These are phyloP conservation scores for Ogataea hybrid DNA, from an alignment of 1,139 yeast genomes.

Conservation along the genomic window DNA sequence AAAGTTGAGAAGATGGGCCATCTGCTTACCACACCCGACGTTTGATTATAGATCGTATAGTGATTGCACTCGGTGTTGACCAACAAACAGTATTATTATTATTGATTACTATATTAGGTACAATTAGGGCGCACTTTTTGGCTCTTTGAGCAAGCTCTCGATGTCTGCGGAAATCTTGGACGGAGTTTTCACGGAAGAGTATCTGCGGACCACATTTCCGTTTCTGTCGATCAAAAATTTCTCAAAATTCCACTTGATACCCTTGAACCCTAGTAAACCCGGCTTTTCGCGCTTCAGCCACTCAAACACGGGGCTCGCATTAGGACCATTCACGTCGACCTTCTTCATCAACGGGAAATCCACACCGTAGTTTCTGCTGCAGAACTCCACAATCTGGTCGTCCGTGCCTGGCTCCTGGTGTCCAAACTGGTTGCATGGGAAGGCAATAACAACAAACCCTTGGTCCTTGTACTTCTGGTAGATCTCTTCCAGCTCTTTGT, in stretches of 20 bases:
- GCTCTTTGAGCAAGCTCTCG: slow-evolving; percentile 11
- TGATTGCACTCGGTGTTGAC: not conserved
- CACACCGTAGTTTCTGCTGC: slow-evolving; percentile 72
- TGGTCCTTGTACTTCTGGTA: slow-evolving; percentile 74
- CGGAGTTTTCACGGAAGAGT: slow-evolving; percentile 70
- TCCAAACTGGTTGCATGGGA: slow-evolving; percentile 93
- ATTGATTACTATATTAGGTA: not conserved
- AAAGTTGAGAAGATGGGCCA: slow-evolving; percentile 98
- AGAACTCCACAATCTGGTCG: slow-evolving; percentile 60
- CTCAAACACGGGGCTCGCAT: slow-evolving; percentile 77
- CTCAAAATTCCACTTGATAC: slow-evolving; percentile 94
- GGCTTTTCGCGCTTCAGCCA: slow-evolving; percentile 65
- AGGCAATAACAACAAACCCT: slow-evolving; percentile 80
- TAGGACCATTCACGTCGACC: slow-evolving; percentile 83
- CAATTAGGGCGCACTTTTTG: not conserved
- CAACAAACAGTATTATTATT: slow-evolving; percentile 31
- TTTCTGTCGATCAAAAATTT: slow-evolving; percentile 73
- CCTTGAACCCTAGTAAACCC: slow-evolving; percentile 72
- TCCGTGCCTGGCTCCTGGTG: slow-evolving; percentile 82
- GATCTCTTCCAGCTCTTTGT: slow-evolving; percentile 77
- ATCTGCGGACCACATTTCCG: slow-evolving; percentile 75
- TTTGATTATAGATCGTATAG: not conserved
- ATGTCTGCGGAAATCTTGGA: slow-evolving; percentile 29
- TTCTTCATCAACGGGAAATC: slow-evolving; percentile 86
- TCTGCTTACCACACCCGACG: slow-evolving; percentile 56